A percentile compares a stretch with the other conserved stretches of the same genome.
Evolutionary conservation across 2,329 filamentous ascomycete species (phyloP).

Genomic region (Claviceps purpurea): DNA sequence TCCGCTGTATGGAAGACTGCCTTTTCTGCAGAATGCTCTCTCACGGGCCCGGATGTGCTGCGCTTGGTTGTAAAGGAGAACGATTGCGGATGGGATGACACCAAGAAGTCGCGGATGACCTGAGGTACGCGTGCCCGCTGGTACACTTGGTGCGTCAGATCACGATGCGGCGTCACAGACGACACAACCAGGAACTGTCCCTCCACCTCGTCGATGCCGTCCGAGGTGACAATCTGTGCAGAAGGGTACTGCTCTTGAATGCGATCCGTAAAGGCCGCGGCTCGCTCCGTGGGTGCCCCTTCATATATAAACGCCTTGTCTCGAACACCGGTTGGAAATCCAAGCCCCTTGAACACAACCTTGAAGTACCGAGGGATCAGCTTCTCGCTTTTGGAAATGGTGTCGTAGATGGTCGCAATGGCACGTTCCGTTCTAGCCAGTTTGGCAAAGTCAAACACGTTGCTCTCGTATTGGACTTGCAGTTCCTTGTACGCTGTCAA

Average conservation of each 20-base stretch:
- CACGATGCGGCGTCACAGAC: conserved; percentile 67
- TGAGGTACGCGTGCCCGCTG: conserved; percentile 76
- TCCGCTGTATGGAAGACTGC: conserved; percentile 72
- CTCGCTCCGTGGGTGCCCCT: conserved; percentile 61
- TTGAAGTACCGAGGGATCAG: conserved; percentile 78
- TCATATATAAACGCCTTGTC: conserved; percentile 93
- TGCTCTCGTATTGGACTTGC: conserved; percentile 79
- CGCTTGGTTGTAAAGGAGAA: conserved; percentile 69
- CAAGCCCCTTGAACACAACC: conserved; percentile 77
- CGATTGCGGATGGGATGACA: conserved; percentile 61
- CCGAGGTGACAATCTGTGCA: conserved; percentile 63
- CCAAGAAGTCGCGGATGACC: conserved; percentile 72
- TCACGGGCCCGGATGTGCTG: conserved; percentile 52
- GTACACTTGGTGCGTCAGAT: conserved; percentile 71
- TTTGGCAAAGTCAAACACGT: conserved; percentile 82
- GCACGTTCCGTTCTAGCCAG: conserved; percentile 78
- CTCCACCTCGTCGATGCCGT: conserved; percentile 65
- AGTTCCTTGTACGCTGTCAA: conserved; percentile 82
- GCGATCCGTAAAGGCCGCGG: conserved; percentile 72
- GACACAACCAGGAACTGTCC: conserved; percentile 82
- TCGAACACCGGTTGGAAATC: conserved; percentile 66
- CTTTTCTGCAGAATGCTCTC: conserved; percentile 72
- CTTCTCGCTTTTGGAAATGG: conserved; percentile 68
- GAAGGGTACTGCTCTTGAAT: conserved; percentile 84
- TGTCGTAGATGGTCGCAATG: conserved; percentile 86